Conservation (phyloP, 441 rosid species). For the Capsella rubella region DNA sequence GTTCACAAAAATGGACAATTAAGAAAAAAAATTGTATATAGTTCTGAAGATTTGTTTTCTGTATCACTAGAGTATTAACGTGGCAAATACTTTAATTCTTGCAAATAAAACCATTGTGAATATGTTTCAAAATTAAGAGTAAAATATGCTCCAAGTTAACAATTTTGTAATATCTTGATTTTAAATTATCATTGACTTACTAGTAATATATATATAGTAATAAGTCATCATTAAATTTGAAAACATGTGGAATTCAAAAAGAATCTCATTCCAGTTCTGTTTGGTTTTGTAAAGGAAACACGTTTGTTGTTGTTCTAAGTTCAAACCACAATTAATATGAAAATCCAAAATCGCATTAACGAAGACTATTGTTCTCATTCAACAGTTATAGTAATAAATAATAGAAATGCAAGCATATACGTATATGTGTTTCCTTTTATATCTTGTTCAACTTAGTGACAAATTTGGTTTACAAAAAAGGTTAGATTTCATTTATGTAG, state of each 20-base stretch:
- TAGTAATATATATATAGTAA: too few species aligned
- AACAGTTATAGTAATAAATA: background rate
- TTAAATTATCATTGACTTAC: background rate
- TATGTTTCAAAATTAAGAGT: background rate
- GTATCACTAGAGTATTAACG: background rate
- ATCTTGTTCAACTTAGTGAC: constrained; percentile 7
- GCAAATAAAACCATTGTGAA: background rate
- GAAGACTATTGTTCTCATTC: background rate
- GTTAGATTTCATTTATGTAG: background rate
- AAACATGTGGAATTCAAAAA: background rate
- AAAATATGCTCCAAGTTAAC: background rate
- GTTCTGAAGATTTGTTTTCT: background rate
- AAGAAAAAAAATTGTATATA: background rate
- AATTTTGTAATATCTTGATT: background rate
- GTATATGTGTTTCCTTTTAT: background rate
- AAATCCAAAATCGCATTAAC: background rate
- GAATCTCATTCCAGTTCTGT: constrained; percentile 12
- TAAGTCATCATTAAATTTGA: too few species aligned
- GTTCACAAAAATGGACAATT: background rate
- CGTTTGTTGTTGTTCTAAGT: background rate
- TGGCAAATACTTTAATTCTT: background rate
- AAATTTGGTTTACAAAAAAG: constrained; percentile 2
- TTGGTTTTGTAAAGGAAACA: background rate
- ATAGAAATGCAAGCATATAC: background rate
- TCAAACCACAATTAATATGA: background rate